Base-by-base conservation (phyloP, 768 basidiomycete species). In the Naganishia kalamii region DNA sequence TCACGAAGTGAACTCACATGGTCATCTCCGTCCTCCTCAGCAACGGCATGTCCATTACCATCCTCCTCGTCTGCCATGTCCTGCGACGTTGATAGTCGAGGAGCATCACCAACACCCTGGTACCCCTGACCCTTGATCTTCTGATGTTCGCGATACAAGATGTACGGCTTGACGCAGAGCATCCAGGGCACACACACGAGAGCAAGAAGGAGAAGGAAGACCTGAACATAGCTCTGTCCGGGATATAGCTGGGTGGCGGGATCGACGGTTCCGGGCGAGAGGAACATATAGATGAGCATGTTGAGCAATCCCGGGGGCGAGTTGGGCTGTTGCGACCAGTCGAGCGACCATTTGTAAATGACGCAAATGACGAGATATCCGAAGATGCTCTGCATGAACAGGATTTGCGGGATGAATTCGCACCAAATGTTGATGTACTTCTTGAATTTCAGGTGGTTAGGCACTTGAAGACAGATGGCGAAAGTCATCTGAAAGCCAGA, bases 351-450 rank as follows among this genome's bases (percentile, higher is more conserved):
- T 77, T 99, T 98, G 86, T 93, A 92, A 71, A 97, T 77, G 80
- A 98, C 96, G 80, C 90, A 92, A 65, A 94, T 66, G 60, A 89
- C 89, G 37, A 98, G 85, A 77, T 98, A 98, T 60, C 94, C 96
- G 73, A 99, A 99, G 78, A 99, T 96, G 19, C 90, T 92, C 77
- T 94, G 89, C 69, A 99, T 81, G 84, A 99, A 99, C 67, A 98
- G 84, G 82, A 99, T 88, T 78, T 97, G 93, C 33, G 96, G 96
- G 64, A 98, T 83, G 80, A 97, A 98, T 77, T 96, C 96, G 72
- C 89, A 88, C 77, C 87, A 96, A 71, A 99, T 87, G 72, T 92
- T 91, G 68, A 86, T 79, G 40, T 82, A 82, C 23, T 90, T 88
- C 76, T 90, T 92, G 84, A 97, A 97, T 78, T 84, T 90, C 74